phyloP scores from a whole-genome alignment of 2,329 filamentous ascomycete species.

The Curvularia sp. region DNA sequence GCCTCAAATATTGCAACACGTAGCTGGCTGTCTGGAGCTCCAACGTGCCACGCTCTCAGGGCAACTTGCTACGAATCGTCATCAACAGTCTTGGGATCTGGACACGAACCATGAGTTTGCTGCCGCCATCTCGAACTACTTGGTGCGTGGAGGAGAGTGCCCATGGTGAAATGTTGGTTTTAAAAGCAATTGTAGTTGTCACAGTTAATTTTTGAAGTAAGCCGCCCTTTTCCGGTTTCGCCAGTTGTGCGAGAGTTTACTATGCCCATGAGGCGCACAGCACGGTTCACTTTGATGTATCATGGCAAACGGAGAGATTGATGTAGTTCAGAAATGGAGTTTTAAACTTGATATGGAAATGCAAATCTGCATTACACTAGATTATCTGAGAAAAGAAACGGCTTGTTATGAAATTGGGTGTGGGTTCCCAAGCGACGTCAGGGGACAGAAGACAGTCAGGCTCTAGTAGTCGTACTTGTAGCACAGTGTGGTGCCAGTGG shows the following conservation, averaged over 20 bases:
- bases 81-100: not conserved
- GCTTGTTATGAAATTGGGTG: slow-evolving; percentile 2
- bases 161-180: not conserved
- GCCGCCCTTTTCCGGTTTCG: too few relatives aligned
- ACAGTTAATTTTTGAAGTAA: too few relatives aligned
- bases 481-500: slow-evolving; percentile 34
- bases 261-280: not conserved
- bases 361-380: not conserved
- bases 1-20: slow-evolving; percentile 1
- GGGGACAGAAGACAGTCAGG: not conserved
- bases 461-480: slow-evolving; percentile 49
- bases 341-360: not conserved
- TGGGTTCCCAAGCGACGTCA: slow-evolving; percentile 1
- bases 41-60: slow-evolving; percentile 11
- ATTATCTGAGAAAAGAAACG: not conserved
- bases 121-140: not conserved
- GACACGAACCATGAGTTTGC: not conserved
- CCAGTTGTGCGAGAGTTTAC: too few relatives aligned
- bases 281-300: not conserved
- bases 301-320: not conserved
- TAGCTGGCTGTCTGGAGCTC: not conserved
- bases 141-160: slow-evolving; percentile 1
- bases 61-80: not conserved
- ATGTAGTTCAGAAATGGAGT: not conserved
- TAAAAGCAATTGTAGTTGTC: too few relatives aligned